Percentiles rank a stretch among this genome's conserved stretches.
phyloP scores from a whole-genome alignment of 768 basidiomycete genomes.

The Sarcodon sp. region DNA sequence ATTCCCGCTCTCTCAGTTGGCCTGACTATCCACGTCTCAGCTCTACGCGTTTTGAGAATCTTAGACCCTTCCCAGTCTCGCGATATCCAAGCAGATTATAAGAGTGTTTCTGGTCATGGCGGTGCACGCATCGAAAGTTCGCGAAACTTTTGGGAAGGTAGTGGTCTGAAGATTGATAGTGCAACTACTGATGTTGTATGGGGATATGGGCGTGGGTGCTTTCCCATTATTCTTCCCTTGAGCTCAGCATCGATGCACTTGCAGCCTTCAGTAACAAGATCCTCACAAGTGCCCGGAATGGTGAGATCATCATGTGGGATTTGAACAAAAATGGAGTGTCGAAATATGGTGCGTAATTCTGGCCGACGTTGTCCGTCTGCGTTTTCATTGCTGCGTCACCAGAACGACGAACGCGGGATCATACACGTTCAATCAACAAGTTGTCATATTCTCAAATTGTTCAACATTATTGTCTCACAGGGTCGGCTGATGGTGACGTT shows the following conservation, averaged over 20 bases:
- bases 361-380: neutral
- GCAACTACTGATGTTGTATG: conserved; percentile 74
- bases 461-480: conserved; percentile 64
- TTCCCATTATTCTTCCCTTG: neutral
- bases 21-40: conserved; percentile 22
- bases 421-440: conserved; percentile 60
- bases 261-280: conserved; percentile 64
- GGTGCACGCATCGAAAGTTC: conserved; percentile 61
- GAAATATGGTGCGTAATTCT: conserved; percentile 46
- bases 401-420: conserved; percentile 49
- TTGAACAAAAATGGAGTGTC: conserved; percentile 48
- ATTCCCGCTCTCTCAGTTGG: conserved; percentile 25
- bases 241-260: neutral
- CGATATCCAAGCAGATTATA: conserved; percentile 29
- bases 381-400: neutral
- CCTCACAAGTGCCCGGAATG: conserved; percentile 68
- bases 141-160: conserved; percentile 68
- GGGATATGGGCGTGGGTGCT: conserved; percentile 51
- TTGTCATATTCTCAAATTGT: conserved; percentile 56
- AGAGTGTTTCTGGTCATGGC: conserved; percentile 38
- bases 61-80: conserved; percentile 29
- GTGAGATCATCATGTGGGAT: conserved; percentile 80
- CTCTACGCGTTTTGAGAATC: conserved; percentile 30
- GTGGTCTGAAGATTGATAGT: conserved; percentile 68
- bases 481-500: conserved; percentile 69